Percentiles rank a stretch among this genome's conserved stretches.
Conservation (phyloP, 768 basidiomycete species). For the Pisolithus marmoratus region DNA sequence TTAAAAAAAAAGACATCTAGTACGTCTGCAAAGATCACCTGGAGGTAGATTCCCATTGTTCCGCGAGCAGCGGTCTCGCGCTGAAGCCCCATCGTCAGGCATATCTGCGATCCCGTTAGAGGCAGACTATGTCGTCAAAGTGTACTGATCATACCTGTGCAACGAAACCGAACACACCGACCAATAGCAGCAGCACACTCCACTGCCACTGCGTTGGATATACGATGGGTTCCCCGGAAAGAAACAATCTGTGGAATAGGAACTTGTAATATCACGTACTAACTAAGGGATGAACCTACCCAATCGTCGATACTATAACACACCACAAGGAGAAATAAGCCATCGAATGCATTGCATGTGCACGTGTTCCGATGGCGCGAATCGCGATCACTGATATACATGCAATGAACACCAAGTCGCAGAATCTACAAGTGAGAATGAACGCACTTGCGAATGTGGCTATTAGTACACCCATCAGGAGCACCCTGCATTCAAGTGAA, state of each 20-base stretch:
- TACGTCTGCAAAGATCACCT: constrained; percentile 58
- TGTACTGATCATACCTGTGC: constrained; percentile 11
- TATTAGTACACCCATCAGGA: constrained; percentile 61
- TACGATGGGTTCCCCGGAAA: constrained; percentile 5
- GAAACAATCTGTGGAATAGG: constrained; percentile 9
- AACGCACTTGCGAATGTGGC: constrained; percentile 64
- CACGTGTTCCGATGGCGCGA: constrained; percentile 69
- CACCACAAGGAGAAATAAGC: constrained; percentile 59
- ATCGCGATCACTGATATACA: constrained; percentile 38
- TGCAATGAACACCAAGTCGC: background rate
- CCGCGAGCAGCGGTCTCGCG: constrained; percentile 61
- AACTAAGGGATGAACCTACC: constrained; percentile 3
- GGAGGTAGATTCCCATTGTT: constrained; percentile 54
- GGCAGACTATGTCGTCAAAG: background rate
- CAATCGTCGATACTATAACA: constrained; percentile 22
- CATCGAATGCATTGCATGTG: constrained; percentile 69
- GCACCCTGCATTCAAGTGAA: constrained; percentile 35
- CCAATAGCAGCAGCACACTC: constrained; percentile 7
- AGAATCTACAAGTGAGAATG: background rate
- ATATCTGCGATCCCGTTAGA: constrained; percentile 28
- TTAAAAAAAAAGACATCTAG: constrained; percentile 65
- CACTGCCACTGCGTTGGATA: constrained; percentile 16
- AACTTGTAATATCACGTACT: background rate
- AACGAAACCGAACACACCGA: constrained; percentile 12
- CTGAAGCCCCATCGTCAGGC: constrained; percentile 58